Conservation (phyloP, 2,329 filamentous ascomycete species). For the Nothophaeocryptopus gaeumannii region DNA sequence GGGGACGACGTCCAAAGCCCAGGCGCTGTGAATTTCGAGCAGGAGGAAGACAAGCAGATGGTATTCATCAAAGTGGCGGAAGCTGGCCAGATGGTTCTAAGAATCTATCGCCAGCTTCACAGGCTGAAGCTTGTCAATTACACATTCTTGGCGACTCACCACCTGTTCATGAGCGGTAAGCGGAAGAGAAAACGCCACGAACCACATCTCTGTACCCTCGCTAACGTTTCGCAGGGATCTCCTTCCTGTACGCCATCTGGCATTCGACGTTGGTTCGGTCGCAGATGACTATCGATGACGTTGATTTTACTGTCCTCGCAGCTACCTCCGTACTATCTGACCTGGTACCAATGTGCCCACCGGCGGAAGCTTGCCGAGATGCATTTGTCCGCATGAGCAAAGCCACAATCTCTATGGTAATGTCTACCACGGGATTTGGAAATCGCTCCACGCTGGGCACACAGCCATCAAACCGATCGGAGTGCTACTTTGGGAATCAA, state of each 20-base stretch:
- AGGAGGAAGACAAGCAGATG: slow-evolving; percentile 78
- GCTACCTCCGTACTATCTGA: slow-evolving; percentile 91
- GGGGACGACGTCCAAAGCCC: slow-evolving; percentile 58
- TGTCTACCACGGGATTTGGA: slow-evolving; percentile 74
- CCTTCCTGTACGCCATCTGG: slow-evolving; percentile 96
- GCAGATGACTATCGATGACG: slow-evolving; percentile 84
- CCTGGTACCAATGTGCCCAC: slow-evolving; percentile 89
- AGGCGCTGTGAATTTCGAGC: slow-evolving; percentile 55
- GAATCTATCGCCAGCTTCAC: slow-evolving; percentile 86
- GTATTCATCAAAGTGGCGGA: slow-evolving; percentile 95
- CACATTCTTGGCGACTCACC: slow-evolving; percentile 91
- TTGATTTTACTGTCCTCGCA: slow-evolving; percentile 93
- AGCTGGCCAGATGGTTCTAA: slow-evolving; percentile 87
- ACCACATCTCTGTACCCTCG: not conserved
- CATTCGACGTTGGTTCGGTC: slow-evolving; percentile 86
- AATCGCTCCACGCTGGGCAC: slow-evolving; percentile 30
- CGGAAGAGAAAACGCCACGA: slow-evolving; percentile 1
- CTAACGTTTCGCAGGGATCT: slow-evolving; percentile 57
- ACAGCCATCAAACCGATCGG: slow-evolving; percentile 28
- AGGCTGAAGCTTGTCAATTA: slow-evolving; percentile 88
- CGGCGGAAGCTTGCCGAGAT: slow-evolving; percentile 89
- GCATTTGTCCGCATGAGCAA: slow-evolving; percentile 94
- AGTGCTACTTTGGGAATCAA: slow-evolving; percentile 27
- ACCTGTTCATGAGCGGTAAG: slow-evolving; percentile 91
- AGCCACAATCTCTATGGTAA: slow-evolving; percentile 92